phyloP scores from a whole-genome alignment of 129 eudicot species.

The Saposhnikovia divaricata region DNA sequence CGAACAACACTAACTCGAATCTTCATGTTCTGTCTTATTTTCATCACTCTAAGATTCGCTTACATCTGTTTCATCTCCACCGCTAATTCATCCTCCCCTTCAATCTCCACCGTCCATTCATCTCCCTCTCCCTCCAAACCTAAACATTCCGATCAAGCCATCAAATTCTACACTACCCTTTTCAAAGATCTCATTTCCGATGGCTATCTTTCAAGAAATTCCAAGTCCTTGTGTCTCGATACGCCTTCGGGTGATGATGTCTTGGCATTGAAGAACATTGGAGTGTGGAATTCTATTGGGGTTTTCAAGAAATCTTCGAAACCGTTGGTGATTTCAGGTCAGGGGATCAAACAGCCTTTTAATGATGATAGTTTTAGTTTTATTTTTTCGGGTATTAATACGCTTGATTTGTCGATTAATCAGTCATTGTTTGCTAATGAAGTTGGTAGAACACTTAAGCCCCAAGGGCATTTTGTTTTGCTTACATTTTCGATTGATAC shows the following conservation, averaged over 20 bases:
- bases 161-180: conserved; percentile 43
- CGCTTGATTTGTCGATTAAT: conserved; percentile 41
- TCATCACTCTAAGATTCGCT: conserved; percentile 29
- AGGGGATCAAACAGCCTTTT: conserved; percentile 46
- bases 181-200: conserved; percentile 79
- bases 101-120: conserved; percentile 20
- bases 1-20: conserved; percentile 65
- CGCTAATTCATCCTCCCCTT: conserved; percentile 21
- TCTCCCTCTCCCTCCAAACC: conserved; percentile 29
- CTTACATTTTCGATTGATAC: conserved; percentile 47
- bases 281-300: conserved; percentile 63
- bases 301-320: conserved; percentile 45
- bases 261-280: conserved; percentile 63
- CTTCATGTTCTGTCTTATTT: conserved; percentile 50
- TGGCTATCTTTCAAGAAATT: conserved; percentile 41
- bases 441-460: conserved; percentile 59
- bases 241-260: conserved; percentile 69
- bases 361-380: conserved; percentile 44
- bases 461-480: conserved; percentile 17
- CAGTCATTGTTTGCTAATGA: conserved; percentile 50
- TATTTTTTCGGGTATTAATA: conserved; percentile 54
- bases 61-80: conserved; percentile 73
- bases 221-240: conserved; percentile 64
- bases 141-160: conserved; percentile 31
- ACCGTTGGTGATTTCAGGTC: conserved; percentile 56